Conservation (phyloP, 2,329 filamentous ascomycete genomes). For the Pseudogymnoascus sp. region DNA sequence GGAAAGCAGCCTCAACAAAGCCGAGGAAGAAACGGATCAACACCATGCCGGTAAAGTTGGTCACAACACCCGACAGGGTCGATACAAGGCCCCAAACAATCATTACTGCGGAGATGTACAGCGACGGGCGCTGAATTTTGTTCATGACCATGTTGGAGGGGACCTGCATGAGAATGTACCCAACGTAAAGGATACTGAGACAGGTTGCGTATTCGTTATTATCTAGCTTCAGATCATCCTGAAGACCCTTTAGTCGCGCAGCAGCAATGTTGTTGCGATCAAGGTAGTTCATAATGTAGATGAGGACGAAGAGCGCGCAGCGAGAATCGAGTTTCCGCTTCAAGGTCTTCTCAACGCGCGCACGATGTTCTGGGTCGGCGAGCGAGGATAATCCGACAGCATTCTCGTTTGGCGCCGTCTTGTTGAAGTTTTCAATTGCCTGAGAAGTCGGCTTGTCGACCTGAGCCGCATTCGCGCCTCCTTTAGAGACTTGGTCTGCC, state of each 20-base stretch:
- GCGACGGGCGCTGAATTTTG: slow-evolving; percentile 40
- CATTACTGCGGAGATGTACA: slow-evolving; percentile 35
- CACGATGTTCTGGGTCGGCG: slow-evolving; percentile 40
- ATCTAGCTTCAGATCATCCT: slow-evolving; percentile 47
- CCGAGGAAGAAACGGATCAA: slow-evolving; percentile 50
- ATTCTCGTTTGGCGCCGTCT: background rate
- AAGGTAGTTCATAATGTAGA: slow-evolving; percentile 70
- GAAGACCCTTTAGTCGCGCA: slow-evolving; percentile 55
- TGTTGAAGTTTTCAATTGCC: background rate
- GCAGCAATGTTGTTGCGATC: slow-evolving; percentile 62
- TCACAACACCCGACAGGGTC: slow-evolving; percentile 15
- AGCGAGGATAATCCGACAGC: background rate
- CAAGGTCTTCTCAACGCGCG: slow-evolving; percentile 52
- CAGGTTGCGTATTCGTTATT: slow-evolving; percentile 55
- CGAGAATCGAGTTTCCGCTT: slow-evolving; percentile 43
- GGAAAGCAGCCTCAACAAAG: slow-evolving; percentile 55
- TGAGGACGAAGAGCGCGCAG: slow-evolving; percentile 51
- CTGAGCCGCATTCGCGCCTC: background rate
- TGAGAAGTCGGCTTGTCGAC: background rate
- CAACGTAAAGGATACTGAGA: slow-evolving; percentile 56
- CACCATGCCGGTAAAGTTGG: slow-evolving; percentile 46
- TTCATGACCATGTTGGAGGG: slow-evolving; percentile 52
- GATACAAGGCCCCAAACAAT: slow-evolving; percentile 31
- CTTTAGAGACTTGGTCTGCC: slow-evolving; percentile 2
- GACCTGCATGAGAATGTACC: slow-evolving; percentile 57